A percentile compares a stretch with the other conserved stretches of the same genome.
Evolutionary conservation across 805 yeast genomes (phyloP).

Genomic region (Wickerhamiella musiphila): DNA sequence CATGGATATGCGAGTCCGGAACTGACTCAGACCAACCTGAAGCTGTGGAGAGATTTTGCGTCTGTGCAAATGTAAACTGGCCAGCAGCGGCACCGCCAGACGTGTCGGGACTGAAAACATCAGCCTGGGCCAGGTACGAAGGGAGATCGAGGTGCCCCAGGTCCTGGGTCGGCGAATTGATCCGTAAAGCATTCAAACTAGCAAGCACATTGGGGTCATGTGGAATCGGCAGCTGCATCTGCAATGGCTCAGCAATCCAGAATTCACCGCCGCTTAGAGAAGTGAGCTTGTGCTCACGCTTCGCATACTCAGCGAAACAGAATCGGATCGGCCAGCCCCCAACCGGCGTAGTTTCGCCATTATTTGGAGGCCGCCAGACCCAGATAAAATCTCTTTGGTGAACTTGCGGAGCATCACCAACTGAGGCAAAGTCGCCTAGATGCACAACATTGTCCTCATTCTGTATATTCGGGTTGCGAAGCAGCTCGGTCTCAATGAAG

Average conservation of each 20-base stretch:
- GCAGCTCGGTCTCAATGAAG: slow-evolving; percentile 21
- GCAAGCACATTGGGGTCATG: not conserved
- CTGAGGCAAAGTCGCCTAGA: slow-evolving; percentile 20
- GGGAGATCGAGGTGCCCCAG: not conserved
- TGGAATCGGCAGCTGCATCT: no score
- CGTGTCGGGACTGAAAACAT: slow-evolving; percentile 1
- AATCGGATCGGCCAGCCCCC: slow-evolving; percentile 21
- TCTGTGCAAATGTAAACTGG: no score
- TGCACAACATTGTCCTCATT: slow-evolving; percentile 23
- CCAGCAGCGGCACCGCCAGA: not conserved
- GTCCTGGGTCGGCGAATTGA: not conserved
- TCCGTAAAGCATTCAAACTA: not conserved
- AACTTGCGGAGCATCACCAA: slow-evolving; percentile 7
- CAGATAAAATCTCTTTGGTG: slow-evolving; percentile 19
- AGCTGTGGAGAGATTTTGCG: no score
- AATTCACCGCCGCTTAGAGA: slow-evolving; percentile 20
- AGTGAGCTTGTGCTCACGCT: slow-evolving; percentile 18
- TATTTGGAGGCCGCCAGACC: slow-evolving; percentile 17
- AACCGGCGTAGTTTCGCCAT: slow-evolving; percentile 4
- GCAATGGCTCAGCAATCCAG: slow-evolving; percentile 19
- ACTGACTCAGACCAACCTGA: no score
- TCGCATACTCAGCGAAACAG: slow-evolving; percentile 26
- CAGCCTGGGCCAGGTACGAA: not conserved
- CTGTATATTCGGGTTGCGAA: slow-evolving; percentile 23
- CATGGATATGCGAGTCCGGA: no score